phyloP scores from a whole-genome alignment of 2,329 filamentous ascomycete species.

The Clonostachys sp. region DNA sequence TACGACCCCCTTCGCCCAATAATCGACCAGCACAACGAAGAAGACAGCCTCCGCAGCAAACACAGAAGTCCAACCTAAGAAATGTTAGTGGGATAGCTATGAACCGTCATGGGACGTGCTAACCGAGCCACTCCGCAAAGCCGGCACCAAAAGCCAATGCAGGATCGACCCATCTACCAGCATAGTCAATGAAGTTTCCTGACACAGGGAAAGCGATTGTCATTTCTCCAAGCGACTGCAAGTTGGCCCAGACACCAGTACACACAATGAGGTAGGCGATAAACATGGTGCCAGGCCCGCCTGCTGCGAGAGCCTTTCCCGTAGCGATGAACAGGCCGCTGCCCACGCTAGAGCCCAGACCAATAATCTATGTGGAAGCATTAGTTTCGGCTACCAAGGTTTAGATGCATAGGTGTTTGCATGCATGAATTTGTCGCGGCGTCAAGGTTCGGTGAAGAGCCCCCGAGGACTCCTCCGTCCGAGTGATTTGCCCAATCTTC shows the following conservation, averaged over 20 bases:
- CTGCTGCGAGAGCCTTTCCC: constrained; percentile 52
- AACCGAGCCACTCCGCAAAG: constrained; percentile 41
- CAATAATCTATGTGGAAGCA: constrained; percentile 31
- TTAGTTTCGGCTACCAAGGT: too few species aligned
- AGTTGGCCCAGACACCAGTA: constrained; percentile 38
- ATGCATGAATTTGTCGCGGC: too few species aligned
- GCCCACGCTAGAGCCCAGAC: constrained; percentile 41
- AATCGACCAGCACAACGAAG: constrained; percentile 47
- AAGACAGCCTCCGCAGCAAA: constrained; percentile 51
- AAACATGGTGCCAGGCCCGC: constrained; percentile 47
- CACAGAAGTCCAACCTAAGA: constrained; percentile 18
- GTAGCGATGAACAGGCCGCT: constrained; percentile 69
- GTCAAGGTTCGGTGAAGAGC: too few species aligned
- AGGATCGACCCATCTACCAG: constrained; percentile 56
- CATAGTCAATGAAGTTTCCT: constrained; percentile 59
- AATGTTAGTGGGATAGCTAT: too few species aligned
- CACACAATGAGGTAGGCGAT: constrained; percentile 52
- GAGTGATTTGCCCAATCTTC: too few species aligned
- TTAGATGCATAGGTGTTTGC: too few species aligned
- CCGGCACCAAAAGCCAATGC: constrained; percentile 45
- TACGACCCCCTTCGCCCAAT: constrained; percentile 5
- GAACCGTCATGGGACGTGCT: too few species aligned
- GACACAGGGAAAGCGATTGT: constrained; percentile 56
- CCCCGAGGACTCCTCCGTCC: too few species aligned
- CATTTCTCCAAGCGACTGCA: constrained; percentile 56